Evolutionary conservation across 768 basidiomycete genomes (phyloP).

Genomic region (Suillus decipiens): DNA sequence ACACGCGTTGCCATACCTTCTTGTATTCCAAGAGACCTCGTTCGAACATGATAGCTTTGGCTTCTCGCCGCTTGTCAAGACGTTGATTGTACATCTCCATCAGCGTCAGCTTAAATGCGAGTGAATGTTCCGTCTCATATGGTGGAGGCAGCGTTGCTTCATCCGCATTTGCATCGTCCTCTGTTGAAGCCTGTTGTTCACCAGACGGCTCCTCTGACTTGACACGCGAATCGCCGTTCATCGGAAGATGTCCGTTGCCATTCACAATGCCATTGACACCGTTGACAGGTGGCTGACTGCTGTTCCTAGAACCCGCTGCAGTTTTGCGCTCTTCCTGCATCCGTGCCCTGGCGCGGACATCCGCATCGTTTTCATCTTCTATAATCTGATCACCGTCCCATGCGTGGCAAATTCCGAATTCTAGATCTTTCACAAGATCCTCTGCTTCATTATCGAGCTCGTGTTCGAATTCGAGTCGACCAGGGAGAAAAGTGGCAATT

Average conservation of each 20-base stretch:
- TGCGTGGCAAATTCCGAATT: conserved; percentile 86
- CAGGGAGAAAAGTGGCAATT: conserved; percentile 89
- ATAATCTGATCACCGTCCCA: conserved; percentile 83
- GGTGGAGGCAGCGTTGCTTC: conserved; percentile 74
- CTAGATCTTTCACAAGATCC: conserved; percentile 91
- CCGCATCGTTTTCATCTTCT: conserved; percentile 77
- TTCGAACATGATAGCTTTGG: conserved; percentile 89
- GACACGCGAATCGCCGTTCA: conserved; percentile 37
- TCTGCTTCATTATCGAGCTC: conserved; percentile 98
- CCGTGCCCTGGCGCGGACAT: conserved; percentile 55
- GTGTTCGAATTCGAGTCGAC: conserved; percentile 97
- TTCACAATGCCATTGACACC: conserved; percentile 34
- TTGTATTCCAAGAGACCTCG: conserved; percentile 91
- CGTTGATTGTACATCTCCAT: conserved; percentile 91
- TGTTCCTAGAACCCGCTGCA: conserved; percentile 19
- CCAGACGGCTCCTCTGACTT: conserved; percentile 51
- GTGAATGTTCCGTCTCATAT: conserved; percentile 80
- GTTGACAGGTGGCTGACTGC: conserved; percentile 26
- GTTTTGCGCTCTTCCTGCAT: conserved; percentile 42
- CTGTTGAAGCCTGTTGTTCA: conserved; percentile 37
- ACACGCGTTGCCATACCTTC: conserved; percentile 61
- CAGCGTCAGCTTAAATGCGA: conserved; percentile 85
- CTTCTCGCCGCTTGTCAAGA: conserved; percentile 80
- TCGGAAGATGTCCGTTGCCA: conserved; percentile 38
- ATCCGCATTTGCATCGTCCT: conserved; percentile 61